Evolutionary conservation across 352 stramenopile species (phyloP).

Genomic region (Globisporangium heterothallicum): DNA sequence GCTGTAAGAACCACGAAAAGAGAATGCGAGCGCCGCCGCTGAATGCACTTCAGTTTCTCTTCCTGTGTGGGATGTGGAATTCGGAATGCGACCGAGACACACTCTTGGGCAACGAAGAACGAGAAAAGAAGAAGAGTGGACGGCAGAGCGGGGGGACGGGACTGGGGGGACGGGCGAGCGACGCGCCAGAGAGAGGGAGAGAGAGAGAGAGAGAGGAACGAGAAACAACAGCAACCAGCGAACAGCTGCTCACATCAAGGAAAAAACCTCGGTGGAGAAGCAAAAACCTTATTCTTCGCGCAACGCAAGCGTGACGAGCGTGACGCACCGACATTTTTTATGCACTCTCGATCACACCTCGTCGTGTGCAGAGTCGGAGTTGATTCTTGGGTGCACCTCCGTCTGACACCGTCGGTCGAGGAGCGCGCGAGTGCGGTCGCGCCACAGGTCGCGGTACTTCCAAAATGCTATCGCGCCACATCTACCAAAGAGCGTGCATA

Average conservation of each 20-base stretch:
- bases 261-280: conserved; percentile 19
- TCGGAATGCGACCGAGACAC: neutral
- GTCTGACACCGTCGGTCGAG: too few relatives aligned
- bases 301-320: conserved; percentile 43
- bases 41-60: too few relatives aligned
- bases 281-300: too few relatives aligned
- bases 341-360: too few relatives aligned
- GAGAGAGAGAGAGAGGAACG: conserved; percentile 9
- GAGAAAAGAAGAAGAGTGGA: conserved; percentile 5
- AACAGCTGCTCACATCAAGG: neutral
- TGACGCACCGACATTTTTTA: conserved; percentile 73
- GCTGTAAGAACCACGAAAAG: too few relatives aligned
- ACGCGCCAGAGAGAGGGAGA: neutral
- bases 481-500: too few relatives aligned
- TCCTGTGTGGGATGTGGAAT: neutral
- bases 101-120: conserved; percentile 4
- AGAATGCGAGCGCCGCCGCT: too few relatives aligned
- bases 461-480: too few relatives aligned
- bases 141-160: neutral
- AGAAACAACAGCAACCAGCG: conserved; percentile 7
- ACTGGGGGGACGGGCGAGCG: neutral
- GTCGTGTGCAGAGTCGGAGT: too few relatives aligned
- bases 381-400: too few relatives aligned
- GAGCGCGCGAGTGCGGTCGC: too few relatives aligned
- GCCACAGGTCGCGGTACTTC: too few relatives aligned